Percentiles rank a stretch among this genome's conserved stretches.
Evolutionary conservation across 257 asterid genomes (phyloP).

Genomic region (Solanum sparsipilum): DNA sequence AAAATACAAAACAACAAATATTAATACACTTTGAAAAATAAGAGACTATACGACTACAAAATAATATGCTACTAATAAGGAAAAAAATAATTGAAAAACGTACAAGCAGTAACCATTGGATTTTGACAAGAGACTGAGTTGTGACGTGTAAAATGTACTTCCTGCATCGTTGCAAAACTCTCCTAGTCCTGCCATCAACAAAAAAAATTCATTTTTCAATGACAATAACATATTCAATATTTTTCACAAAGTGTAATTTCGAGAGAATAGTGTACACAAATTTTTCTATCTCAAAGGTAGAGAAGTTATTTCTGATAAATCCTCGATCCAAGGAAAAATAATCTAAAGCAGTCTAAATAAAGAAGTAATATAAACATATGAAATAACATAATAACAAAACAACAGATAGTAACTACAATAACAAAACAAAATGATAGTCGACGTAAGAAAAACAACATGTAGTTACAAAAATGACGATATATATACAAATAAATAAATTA

Average conservation of each 20-base stretch:
- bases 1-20: background rate
- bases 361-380: background rate
- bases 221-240: background rate
- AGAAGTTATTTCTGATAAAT: fast-evolving
- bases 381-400: background rate
- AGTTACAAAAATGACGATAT: background rate
- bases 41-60: background rate
- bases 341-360: background rate
- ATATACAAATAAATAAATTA: background rate
- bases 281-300: fast-evolving
- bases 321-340: background rate
- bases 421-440: background rate
- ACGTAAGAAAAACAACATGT: background rate
- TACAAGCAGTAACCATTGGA: constrained; percentile 13
- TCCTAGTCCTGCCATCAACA: constrained; percentile 4
- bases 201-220: background rate
- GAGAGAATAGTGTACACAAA: fast-evolving
- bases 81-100: background rate
- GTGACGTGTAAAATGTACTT: background rate
- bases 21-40: background rate
- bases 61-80: background rate
- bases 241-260: fast-evolving
- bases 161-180: constrained; percentile 1
- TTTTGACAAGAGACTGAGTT: background rate
- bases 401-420: background rate